These are phyloP conservation scores for Lachancea waltii DNA, from an alignment of 805 yeast genomes.

Conservation along the genomic window DNA sequence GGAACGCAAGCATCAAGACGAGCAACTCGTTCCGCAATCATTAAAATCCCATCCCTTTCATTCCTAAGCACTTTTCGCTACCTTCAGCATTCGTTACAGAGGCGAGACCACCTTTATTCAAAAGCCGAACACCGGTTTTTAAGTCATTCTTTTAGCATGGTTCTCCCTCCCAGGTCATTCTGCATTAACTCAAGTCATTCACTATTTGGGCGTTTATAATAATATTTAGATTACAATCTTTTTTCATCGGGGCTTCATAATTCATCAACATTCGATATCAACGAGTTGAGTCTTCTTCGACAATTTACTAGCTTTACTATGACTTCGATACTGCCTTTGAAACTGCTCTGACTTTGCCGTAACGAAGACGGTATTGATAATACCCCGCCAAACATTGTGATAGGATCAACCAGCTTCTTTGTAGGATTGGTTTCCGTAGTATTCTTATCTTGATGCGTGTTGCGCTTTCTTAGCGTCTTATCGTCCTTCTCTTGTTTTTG, in stretches of 20 bases:
- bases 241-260: neutral
- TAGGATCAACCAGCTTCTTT: slow-evolving; percentile 18
- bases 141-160: slow-evolving; percentile 6
- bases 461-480: slow-evolving; percentile 2
- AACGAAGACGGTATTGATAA: slow-evolving; percentile 23
- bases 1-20: neutral
- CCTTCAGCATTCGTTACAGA: neutral
- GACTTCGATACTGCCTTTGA: slow-evolving; percentile 20
- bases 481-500: slow-evolving; percentile 5
- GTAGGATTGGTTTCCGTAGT: neutral
- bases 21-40: neutral
- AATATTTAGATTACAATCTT: slow-evolving; percentile 3
- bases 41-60: neutral
- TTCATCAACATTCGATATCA: neutral
- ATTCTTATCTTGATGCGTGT: slow-evolving; percentile 1
- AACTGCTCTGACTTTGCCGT: slow-evolving; percentile 24
- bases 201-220: slow-evolving; percentile 1
- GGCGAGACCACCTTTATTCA: slow-evolving; percentile 1
- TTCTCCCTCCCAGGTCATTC: slow-evolving; percentile 4
- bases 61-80: neutral
- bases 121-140: neutral
- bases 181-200: slow-evolving; percentile 8
- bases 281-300: slow-evolving; percentile 11
- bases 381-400: slow-evolving; percentile 29
- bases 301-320: slow-evolving; percentile 21